A percentile compares a stretch with the other conserved stretches of the same genome.
phyloP scores from a whole-genome alignment of 192 early-diverging fungal species.

The Gamsiella multidivaricata region DNA sequence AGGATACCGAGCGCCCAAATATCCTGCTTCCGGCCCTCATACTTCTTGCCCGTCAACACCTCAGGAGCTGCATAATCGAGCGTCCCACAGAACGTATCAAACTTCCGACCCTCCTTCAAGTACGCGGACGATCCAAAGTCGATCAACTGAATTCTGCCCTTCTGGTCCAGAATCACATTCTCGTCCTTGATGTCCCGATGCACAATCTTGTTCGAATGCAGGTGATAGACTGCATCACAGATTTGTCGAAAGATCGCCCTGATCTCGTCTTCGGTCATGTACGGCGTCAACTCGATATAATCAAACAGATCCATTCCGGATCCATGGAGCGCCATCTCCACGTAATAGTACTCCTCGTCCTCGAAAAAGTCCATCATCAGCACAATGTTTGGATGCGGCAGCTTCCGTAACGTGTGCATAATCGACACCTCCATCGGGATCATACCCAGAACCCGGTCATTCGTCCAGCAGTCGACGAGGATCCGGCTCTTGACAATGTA shows the following conservation, averaged over 20 bases:
- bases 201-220: constrained; percentile 74
- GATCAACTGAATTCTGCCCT: constrained; percentile 74
- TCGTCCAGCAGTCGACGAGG: constrained; percentile 74
- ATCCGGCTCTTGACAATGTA: constrained; percentile 78
- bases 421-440: constrained; percentile 85
- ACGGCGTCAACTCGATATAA: constrained; percentile 71
- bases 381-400: constrained; percentile 65
- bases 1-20: constrained; percentile 86
- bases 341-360: constrained; percentile 77
- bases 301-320: constrained; percentile 75
- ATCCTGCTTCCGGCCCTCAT: constrained; percentile 82
- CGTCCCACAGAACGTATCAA: constrained; percentile 81
- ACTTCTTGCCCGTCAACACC: constrained; percentile 69
- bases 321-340: constrained; percentile 72
- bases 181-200: constrained; percentile 93
- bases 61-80: constrained; percentile 84
- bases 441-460: constrained; percentile 70
- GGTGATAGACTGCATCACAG: constrained; percentile 64
- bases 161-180: constrained; percentile 80
- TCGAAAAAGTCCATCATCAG: constrained; percentile 79
- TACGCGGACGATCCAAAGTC: constrained; percentile 85
- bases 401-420: constrained; percentile 66
- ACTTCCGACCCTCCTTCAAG: constrained; percentile 62
- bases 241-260: constrained; percentile 69
- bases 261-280: constrained; percentile 66